Percentiles rank a stretch among this genome's conserved stretches.
phyloP scores from a whole-genome alignment of 495 filamentous ascomycete species.

The Mytilinidion resinicola region DNA sequence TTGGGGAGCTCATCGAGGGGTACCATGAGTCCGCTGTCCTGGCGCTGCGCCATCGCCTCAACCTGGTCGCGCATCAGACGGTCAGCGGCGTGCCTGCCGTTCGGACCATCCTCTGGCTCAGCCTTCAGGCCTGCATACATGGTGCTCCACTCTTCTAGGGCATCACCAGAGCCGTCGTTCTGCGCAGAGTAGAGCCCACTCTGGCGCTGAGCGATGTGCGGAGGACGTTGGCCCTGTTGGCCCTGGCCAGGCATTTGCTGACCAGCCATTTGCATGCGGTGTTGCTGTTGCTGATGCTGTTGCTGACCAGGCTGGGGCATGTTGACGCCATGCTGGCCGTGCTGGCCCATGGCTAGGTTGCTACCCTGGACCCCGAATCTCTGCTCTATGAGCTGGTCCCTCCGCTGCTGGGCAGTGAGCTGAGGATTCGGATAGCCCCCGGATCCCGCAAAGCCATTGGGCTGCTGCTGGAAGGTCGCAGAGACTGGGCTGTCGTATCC shows the following conservation, averaged over 20 bases:
- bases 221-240: constrained; percentile 42
- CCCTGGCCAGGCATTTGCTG: constrained; percentile 40
- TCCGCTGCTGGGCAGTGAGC: constrained; percentile 54
- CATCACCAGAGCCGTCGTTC: constrained; percentile 64
- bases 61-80: constrained; percentile 58
- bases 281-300: constrained; percentile 14
- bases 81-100: constrained; percentile 51
- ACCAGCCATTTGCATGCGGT: constrained; percentile 2
- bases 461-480: constrained; percentile 17
- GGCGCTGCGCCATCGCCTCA: constrained; percentile 56
- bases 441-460: constrained; percentile 40
- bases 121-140: constrained; percentile 48
- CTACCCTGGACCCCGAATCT: constrained; percentile 57
- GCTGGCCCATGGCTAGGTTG: constrained; percentile 36
- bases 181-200: constrained; percentile 44
- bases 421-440: constrained; percentile 33
- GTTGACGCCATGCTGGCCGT: constrained; percentile 37
- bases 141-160: constrained; percentile 50
- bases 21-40: constrained; percentile 80
- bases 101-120: constrained; percentile 41
- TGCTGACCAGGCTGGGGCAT: constrained; percentile 6
- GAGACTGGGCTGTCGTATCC: constrained; percentile 40
- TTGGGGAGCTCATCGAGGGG: constrained; percentile 44
- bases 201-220: constrained; percentile 37
- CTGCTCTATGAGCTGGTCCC: constrained; percentile 58